A percentile compares a stretch with the other conserved stretches of the same genome.
Conservation (phyloP, 257 asterid genomes). For the Striga asiatica region DNA sequence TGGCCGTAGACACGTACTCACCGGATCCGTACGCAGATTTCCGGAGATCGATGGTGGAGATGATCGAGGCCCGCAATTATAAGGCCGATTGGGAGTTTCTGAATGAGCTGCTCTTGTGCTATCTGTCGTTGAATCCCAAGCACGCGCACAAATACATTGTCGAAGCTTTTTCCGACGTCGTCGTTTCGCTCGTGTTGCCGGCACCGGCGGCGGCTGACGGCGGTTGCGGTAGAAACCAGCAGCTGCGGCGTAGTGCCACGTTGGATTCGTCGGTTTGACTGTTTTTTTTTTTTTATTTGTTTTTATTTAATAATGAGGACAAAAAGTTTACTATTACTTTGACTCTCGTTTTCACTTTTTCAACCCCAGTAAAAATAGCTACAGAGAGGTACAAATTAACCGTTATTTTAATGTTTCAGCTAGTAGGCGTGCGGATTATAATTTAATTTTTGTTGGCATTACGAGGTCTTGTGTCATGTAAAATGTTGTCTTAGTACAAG, state of each 20-base stretch:
- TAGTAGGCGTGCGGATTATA: no score
- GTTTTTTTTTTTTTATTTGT: not conserved
- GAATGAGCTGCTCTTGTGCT: conserved; percentile 62
- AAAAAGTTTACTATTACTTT: not conserved
- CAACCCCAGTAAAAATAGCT: no score
- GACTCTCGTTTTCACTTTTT: not conserved
- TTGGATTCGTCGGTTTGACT: not conserved
- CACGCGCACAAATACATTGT: conserved; percentile 59
- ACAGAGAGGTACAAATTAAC: no score
- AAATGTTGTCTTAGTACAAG: conserved; percentile 24
- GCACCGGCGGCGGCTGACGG: conserved; percentile 3
- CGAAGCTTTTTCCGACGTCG: conserved; percentile 61
- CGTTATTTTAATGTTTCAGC: no score
- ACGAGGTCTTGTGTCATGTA: conserved; percentile 24
- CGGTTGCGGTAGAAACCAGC: conserved; percentile 16
- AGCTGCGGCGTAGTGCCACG: conserved; percentile 6
- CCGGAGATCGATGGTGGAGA: conserved; percentile 63
- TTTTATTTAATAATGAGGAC: not conserved
- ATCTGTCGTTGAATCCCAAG: conserved; percentile 49
- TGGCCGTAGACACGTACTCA: conserved; percentile 50
- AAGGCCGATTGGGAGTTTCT: conserved; percentile 49
- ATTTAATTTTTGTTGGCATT: conserved; percentile 18
- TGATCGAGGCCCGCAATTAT: conserved; percentile 48
- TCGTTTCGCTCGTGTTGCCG: conserved; percentile 36
- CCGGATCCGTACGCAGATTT: conserved; percentile 68